These are phyloP conservation scores for Neurospora africana DNA, from an alignment of 495 filamentous ascomycete species.

Conservation along the genomic window DNA sequence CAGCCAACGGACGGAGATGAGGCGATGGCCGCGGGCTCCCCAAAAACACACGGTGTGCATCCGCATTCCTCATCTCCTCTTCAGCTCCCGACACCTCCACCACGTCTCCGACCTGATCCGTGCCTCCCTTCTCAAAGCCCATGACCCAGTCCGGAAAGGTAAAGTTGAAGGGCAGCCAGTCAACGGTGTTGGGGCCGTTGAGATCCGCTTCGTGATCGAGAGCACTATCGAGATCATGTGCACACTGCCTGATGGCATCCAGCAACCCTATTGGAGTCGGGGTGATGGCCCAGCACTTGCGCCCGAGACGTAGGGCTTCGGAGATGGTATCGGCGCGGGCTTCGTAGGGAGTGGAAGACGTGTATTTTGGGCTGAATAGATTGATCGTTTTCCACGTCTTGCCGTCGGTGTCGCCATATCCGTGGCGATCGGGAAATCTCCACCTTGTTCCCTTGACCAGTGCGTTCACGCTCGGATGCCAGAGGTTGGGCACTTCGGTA, in stretches of 20 bases:
- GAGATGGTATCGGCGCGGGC: not conserved
- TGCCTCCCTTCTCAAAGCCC: not conserved
- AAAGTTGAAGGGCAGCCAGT: not conserved
- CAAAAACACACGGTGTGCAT: not conserved
- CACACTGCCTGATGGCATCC: not conserved
- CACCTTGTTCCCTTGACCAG: not conserved
- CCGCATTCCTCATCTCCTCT: not conserved
- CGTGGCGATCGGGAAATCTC: not conserved
- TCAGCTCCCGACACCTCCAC: not conserved
- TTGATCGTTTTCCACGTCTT: not conserved
- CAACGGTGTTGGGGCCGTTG: not conserved
- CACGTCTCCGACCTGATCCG: not conserved
- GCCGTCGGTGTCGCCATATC: not conserved
- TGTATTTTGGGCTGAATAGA: not conserved
- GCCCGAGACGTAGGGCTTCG: not conserved
- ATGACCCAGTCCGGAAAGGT: not conserved
- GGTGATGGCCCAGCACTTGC: not conserved
- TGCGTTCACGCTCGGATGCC: not conserved
- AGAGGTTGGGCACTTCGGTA: not conserved
- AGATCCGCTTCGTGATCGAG: not conserved
- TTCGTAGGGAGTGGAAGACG: not conserved
- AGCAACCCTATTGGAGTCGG: not conserved
- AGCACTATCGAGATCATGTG: not conserved
- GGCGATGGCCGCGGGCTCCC: not conserved
- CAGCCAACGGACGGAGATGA: not conserved